Conservation (phyloP, 2,329 filamentous ascomycete species). For the Capronia americana region DNA sequence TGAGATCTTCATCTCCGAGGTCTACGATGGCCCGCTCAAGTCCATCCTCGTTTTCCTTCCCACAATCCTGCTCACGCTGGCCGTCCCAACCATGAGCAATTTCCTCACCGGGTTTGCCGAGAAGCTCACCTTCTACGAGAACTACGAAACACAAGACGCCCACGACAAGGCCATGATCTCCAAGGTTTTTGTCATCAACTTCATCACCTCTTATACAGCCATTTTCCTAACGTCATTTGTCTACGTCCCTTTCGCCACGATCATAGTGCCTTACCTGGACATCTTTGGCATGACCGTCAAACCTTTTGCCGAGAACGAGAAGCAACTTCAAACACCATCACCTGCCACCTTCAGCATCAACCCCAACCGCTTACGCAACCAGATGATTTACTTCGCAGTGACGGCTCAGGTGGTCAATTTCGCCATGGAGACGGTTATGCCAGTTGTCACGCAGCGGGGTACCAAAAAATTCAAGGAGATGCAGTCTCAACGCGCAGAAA, state of each 20-base stretch:
- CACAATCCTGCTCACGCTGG: constrained; percentile 81
- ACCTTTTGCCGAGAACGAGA: constrained; percentile 76
- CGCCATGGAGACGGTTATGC: constrained; percentile 81
- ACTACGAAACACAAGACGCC: constrained; percentile 86
- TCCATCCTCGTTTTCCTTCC: constrained; percentile 84
- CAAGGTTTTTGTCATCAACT: constrained; percentile 95
- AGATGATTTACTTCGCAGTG: constrained; percentile 95
- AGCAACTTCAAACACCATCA: constrained; percentile 64
- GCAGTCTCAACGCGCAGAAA: constrained; percentile 64
- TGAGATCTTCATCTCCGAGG: constrained; percentile 93
- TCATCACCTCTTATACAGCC: constrained; percentile 92
- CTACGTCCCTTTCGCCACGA: constrained; percentile 87
- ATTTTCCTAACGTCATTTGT: constrained; percentile 93
- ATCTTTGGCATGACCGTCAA: constrained; percentile 77
- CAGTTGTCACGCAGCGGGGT: constrained; percentile 79
- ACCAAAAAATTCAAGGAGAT: constrained; percentile 81
- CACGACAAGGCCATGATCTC: constrained; percentile 84
- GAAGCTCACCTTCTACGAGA: constrained; percentile 80
- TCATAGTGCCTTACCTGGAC: constrained; percentile 84
- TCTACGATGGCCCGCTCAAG: constrained; percentile 90
- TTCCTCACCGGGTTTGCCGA: constrained; percentile 79
- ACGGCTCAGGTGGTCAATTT: constrained; percentile 92
- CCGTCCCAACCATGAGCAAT: constrained; percentile 78
- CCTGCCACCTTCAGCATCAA: constrained; percentile 78
- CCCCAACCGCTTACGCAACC: constrained; percentile 79